Evolutionary conservation across 768 basidiomycete species (phyloP).

Genomic region (Tricholoma bakamatsutake): DNA sequence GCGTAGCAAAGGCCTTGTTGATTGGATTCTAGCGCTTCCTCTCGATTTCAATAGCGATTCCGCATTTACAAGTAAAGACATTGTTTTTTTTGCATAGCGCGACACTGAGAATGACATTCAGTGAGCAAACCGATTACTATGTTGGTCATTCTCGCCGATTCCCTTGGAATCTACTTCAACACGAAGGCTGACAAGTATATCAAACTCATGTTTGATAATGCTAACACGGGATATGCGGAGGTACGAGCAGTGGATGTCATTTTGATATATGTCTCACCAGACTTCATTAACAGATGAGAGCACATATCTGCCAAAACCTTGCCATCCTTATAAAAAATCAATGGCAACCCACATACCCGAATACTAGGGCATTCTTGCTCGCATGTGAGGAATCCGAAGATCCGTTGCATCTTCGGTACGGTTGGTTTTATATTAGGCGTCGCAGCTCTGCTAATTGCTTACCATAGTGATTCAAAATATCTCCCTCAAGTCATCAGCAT

Average conservation of each 20-base stretch:
- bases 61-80: slow-evolving; percentile 72
- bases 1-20: slow-evolving; percentile 61
- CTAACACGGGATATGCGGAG: slow-evolving; percentile 82
- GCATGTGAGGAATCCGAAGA: slow-evolving; percentile 50
- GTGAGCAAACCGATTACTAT: slow-evolving; percentile 73
- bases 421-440: neutral
- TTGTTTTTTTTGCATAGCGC: slow-evolving; percentile 6
- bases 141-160: slow-evolving; percentile 61
- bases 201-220: slow-evolving; percentile 65
- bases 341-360: slow-evolving; percentile 67
- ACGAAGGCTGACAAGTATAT: slow-evolving; percentile 64
- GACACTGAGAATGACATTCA: slow-evolving; percentile 21
- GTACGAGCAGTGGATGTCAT: slow-evolving; percentile 30
- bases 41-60: slow-evolving; percentile 83
- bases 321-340: slow-evolving; percentile 49
- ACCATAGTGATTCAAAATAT: slow-evolving; percentile 47
- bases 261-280: neutral
- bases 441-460: slow-evolving; percentile 4
- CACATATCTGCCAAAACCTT: slow-evolving; percentile 62
- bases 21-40: slow-evolving; percentile 72
- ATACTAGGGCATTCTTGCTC: slow-evolving; percentile 43
- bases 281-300: slow-evolving; percentile 47
- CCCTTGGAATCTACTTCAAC: slow-evolving; percentile 60
- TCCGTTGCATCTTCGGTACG: slow-evolving; percentile 57
- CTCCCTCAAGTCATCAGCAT: slow-evolving; percentile 52